Conservation (phyloP, 805 yeast species). For the Candida montana region DNA sequence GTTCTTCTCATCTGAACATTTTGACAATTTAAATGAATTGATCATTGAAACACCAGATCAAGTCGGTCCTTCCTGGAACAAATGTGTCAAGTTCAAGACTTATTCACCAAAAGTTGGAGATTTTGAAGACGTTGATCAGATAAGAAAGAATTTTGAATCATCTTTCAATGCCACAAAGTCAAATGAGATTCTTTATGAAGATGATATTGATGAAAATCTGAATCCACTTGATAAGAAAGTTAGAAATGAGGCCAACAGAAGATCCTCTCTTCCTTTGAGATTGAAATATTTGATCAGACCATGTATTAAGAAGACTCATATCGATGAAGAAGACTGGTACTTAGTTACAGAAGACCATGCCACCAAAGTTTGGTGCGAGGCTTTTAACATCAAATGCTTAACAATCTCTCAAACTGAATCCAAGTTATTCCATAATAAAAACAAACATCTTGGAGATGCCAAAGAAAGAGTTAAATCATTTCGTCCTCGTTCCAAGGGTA, state of each 20-base stretch:
- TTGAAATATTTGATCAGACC: constrained; percentile 52
- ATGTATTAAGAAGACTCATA: constrained; percentile 47
- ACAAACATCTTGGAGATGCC: constrained; percentile 6
- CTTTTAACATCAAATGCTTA: constrained; percentile 49
- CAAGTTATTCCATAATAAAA: constrained; percentile 9
- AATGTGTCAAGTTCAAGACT: constrained; percentile 39
- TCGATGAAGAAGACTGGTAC: constrained; percentile 42
- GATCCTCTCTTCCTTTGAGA: constrained; percentile 46
- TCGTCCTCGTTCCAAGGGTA: not conserved
- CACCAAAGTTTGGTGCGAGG: constrained; percentile 46
- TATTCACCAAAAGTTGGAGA: constrained; percentile 44
- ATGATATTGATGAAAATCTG: constrained; percentile 1
- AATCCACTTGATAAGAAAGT: not conserved
- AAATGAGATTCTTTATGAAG: constrained; percentile 3
- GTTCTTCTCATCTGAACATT: constrained; percentile 12
- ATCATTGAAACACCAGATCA: constrained; percentile 37
- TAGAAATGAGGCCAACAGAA: constrained; percentile 13
- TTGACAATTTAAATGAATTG: constrained; percentile 22
- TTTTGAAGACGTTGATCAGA: constrained; percentile 30
- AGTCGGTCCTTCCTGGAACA: constrained; percentile 45
- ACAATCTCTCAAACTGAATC: constrained; percentile 46
- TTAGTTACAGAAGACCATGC: constrained; percentile 57
- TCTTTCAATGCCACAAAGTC: not conserved
- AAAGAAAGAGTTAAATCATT: not conserved
- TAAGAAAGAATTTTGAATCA: not conserved